Conservation (phyloP, 176 grass and related monocot genomes). For the Rhynchospora tenuis region DNA sequence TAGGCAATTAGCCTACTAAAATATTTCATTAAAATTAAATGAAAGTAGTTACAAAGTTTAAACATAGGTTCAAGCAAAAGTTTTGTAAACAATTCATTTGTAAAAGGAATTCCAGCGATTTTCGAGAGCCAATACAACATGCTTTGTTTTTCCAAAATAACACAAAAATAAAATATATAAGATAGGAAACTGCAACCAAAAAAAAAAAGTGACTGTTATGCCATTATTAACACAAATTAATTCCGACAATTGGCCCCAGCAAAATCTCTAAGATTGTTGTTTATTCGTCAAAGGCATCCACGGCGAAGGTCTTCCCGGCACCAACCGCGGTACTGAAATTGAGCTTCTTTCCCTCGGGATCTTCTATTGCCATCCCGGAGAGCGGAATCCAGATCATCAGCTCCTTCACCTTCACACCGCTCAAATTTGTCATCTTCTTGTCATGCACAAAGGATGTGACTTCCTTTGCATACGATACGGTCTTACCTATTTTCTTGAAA, state of each 20-base stretch:
- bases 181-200: too few species aligned
- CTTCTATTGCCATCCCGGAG: conserved; percentile 52
- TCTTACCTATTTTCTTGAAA: conserved; percentile 60
- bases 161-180: too few species aligned
- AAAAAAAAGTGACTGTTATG: too few species aligned
- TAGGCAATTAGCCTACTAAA: too few species aligned
- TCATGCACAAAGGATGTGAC: conserved; percentile 68
- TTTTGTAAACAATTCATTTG: too few species aligned
- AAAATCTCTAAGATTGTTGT: not conserved
- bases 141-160: too few species aligned
- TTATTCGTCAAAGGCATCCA: conserved; percentile 50
- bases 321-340: conserved; percentile 55
- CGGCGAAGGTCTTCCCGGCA: conserved; percentile 51
- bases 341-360: conserved; percentile 30
- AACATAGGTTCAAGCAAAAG: too few species aligned
- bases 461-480: conserved; percentile 61
- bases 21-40: too few species aligned
- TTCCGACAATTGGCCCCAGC: not conserved
- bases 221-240: too few species aligned
- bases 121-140: too few species aligned
- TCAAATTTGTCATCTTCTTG: conserved; percentile 71
- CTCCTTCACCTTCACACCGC: conserved; percentile 91
- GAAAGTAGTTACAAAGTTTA: too few species aligned
- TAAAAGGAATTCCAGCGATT: too few species aligned
- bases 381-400: conserved; percentile 69